Percentiles rank a stretch among this genome's conserved stretches.
Evolutionary conservation across 2,329 filamentous ascomycete species (phyloP).

Genomic region (Pseudogymnoascus sp.): DNA sequence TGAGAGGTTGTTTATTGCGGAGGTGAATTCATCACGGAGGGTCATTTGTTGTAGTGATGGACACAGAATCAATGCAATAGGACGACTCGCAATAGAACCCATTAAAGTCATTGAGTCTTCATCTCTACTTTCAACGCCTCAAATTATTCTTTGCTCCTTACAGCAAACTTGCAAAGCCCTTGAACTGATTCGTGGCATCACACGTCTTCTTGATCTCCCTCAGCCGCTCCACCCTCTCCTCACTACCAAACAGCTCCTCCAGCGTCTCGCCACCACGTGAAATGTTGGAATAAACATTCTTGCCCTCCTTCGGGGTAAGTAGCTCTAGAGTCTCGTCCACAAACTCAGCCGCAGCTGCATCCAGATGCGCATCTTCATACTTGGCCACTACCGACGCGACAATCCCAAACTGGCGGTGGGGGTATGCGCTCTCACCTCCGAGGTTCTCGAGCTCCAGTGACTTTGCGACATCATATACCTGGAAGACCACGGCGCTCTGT

Average conservation of each 20-base stretch:
- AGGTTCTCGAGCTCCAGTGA: background rate
- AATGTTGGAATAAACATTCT: background rate
- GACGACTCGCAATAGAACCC: background rate
- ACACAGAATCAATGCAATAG: background rate
- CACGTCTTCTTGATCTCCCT: conserved; percentile 21
- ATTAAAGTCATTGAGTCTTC: background rate
- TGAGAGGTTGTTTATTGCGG: background rate
- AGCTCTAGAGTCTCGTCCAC: background rate
- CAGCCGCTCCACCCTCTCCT: conserved; percentile 17
- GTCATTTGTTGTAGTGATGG: background rate
- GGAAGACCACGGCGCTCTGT: background rate
- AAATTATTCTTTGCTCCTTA: background rate
- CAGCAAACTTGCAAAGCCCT: background rate
- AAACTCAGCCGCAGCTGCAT: background rate
- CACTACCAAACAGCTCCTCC: background rate
- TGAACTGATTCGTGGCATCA: conserved; percentile 17
- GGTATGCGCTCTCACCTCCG: background rate
- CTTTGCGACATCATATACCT: background rate
- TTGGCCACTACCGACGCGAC: background rate
- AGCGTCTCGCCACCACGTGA: background rate
- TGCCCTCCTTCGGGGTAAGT: background rate
- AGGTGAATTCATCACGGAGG: background rate
- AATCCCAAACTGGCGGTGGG: background rate
- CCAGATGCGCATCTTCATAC: background rate
- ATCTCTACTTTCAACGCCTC: background rate